These are phyloP conservation scores for Endotrypanum monterogeii DNA, from an alignment of 208 protist species.

Conservation along the genomic window DNA sequence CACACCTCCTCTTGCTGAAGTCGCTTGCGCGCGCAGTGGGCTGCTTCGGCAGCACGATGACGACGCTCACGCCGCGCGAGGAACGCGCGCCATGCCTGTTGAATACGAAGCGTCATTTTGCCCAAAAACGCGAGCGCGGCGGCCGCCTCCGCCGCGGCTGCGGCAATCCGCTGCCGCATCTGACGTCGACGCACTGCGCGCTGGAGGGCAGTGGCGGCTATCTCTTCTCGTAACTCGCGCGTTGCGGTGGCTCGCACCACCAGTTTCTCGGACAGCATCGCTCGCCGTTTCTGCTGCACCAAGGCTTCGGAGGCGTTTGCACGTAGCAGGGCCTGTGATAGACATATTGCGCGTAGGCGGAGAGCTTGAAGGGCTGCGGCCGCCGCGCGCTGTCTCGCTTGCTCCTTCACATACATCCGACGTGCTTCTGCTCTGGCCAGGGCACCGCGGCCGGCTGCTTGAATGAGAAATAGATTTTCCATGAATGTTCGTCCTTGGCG, in stretches of 20 bases:
- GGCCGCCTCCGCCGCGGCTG: conserved; percentile 24
- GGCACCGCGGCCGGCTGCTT: conserved; percentile 40
- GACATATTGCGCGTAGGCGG: neutral
- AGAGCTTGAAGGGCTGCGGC: conserved; percentile 3
- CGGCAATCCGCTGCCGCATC: conserved; percentile 9
- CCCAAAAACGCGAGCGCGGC: conserved; percentile 20
- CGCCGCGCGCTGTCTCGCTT: conserved; percentile 18
- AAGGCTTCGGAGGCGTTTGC: conserved; percentile 1
- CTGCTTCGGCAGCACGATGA: conserved; percentile 9
- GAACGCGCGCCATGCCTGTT: conserved; percentile 44
- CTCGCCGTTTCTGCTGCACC: conserved; percentile 1
- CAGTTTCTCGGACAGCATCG: conserved; percentile 37
- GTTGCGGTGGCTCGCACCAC: conserved; percentile 33
- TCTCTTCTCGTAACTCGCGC: conserved; percentile 44
- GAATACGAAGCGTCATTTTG: conserved; percentile 30
- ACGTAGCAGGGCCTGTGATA: conserved; percentile 19
- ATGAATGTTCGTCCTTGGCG: conserved; percentile 51
- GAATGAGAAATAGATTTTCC: conserved; percentile 40
- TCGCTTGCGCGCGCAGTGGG: conserved; percentile 32
- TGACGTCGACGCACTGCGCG: conserved; percentile 39
- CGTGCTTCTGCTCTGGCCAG: conserved; percentile 26
- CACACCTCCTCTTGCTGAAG: conserved; percentile 52
- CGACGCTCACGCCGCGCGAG: conserved; percentile 28
- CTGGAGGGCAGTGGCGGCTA: conserved; percentile 45
- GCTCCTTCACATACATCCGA: neutral